Conservation (phyloP, 306 rosid species). For the Vigna trinervia region DNA sequence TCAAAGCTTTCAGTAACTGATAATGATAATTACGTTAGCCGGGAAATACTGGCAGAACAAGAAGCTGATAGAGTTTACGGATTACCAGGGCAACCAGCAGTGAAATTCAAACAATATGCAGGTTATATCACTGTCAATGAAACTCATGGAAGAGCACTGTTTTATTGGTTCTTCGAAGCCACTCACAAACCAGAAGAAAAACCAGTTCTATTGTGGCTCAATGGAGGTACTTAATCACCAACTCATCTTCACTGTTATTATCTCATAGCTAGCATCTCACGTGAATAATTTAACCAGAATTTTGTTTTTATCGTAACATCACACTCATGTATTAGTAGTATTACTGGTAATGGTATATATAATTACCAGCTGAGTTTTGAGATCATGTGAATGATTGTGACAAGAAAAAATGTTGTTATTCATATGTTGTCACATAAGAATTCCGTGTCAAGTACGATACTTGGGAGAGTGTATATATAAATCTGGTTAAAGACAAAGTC, state of each 20-base stretch:
- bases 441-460: neutral
- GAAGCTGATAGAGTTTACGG: slow-evolving; percentile 61
- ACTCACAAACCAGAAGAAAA: slow-evolving; percentile 47
- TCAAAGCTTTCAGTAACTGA: neutral
- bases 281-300: neutral
- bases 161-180: slow-evolving; percentile 89
- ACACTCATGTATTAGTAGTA: neutral
- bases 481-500: neutral
- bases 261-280: neutral
- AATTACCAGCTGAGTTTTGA: neutral
- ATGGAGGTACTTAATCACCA: slow-evolving; percentile 65
- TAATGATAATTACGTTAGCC: neutral
- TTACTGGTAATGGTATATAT: too few species aligned
- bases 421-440: neutral
- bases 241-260: neutral
- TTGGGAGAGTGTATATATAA: neutral
- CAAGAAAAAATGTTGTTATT: neutral
- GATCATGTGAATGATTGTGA: neutral
- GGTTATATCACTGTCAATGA: slow-evolving; percentile 79
- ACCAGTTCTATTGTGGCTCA: slow-evolving; percentile 86
- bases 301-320: neutral
- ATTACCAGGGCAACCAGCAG: slow-evolving; percentile 77
- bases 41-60: slow-evolving; percentile 42
- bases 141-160: slow-evolving; percentile 80
- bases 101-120: slow-evolving; percentile 74